Base-by-base conservation (phyloP, 2,329 filamentous ascomycete genomes). In the Calonectria hongkongensis region DNA sequence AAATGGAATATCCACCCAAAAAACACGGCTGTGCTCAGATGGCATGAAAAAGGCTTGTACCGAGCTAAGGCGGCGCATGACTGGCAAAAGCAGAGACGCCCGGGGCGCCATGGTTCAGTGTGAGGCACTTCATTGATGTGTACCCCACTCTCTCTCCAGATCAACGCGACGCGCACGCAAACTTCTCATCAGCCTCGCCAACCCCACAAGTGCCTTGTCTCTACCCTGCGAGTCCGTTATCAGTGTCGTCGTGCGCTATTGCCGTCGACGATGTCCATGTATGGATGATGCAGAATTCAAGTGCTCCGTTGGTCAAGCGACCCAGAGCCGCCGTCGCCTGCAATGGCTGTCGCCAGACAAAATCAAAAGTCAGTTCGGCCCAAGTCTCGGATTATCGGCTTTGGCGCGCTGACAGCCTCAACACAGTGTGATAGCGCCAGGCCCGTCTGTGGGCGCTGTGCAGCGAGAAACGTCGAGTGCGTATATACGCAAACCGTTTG, bases 361-460 rank as follows among this genome's bases (percentile, higher is more conserved):
- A 71, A 62, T 71, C 69, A 54, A 71, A 71, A 63, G 69, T 71
- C 27, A 10, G 54, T 43, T 27, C 21, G 18, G 25, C 16, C 15
- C 51, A 4, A 4, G 36, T 28, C 15, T 33, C 41, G 41, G 58
- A 47, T n/a, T 25, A 30, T 51, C 54, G 54, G 54, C 18, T 25
- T 41, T 25, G 30, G 51, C 30, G 30, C 18, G n/a, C 68, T 71
- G 27, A 71, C 62, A 21, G 58, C 41, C 27, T 43, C 2, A 8
- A n/a, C 63, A 13, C 28, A 78, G 77, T 79, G 78, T 50, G 77
- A 79, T 50, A 75, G 76, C 41, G 67, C 65, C 21, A 64, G 70
- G 21, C 77, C 78, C 15, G 70, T 74, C 3, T 79, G 78, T 68
- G 76, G 76, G 60, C 77, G 77, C 28, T 79, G 78, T 51, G 60